Percentiles rank a stretch among this genome's conserved stretches.
phyloP scores from a whole-genome alignment of 768 basidiomycete genomes.

The Leccinum longicurvipes region DNA sequence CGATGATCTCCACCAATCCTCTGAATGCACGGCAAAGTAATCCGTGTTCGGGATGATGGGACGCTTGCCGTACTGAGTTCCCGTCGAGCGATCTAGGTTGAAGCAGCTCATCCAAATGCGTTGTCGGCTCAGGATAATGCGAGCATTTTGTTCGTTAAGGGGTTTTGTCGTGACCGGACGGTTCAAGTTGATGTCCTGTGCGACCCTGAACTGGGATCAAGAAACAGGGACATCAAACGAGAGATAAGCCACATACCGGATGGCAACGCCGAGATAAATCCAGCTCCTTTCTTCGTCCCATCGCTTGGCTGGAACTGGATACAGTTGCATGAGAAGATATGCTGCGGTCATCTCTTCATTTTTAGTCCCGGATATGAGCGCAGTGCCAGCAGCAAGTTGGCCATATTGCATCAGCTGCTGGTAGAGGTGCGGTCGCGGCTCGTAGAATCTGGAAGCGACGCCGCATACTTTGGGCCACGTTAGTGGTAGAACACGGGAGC shows the following conservation, averaged over 20 bases:
- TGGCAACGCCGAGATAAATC: slow-evolving; percentile 86
- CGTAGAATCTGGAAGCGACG: slow-evolving; percentile 79
- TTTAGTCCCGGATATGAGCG: slow-evolving; percentile 72
- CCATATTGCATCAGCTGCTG: slow-evolving; percentile 69
- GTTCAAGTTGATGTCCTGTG: slow-evolving; percentile 87
- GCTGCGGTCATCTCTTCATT: slow-evolving; percentile 83
- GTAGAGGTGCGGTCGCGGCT: slow-evolving; percentile 68
- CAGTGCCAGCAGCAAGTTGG: slow-evolving; percentile 72
- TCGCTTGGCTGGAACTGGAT: slow-evolving; percentile 67
- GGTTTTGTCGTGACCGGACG: slow-evolving; percentile 70
- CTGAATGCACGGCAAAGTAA: slow-evolving; percentile 70
- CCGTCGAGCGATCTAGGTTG: slow-evolving; percentile 86
- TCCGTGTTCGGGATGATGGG: slow-evolving; percentile 75
- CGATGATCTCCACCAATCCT: slow-evolving; percentile 68
- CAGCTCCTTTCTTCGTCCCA: slow-evolving; percentile 93
- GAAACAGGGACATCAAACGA: neutral
- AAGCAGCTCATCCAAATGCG: slow-evolving; percentile 89
- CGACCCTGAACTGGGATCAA: slow-evolving; percentile 52
- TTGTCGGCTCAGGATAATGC: slow-evolving; percentile 87
- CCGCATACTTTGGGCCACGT: slow-evolving; percentile 66
- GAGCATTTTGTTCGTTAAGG: slow-evolving; percentile 73
- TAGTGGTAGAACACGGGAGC: slow-evolving; percentile 1
- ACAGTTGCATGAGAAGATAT: slow-evolving; percentile 76
- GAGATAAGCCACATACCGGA: slow-evolving; percentile 50
- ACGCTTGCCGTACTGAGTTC: slow-evolving; percentile 85